phyloP scores from a whole-genome alignment of 805 yeast species.

The Metschnikowia proteae region DNA sequence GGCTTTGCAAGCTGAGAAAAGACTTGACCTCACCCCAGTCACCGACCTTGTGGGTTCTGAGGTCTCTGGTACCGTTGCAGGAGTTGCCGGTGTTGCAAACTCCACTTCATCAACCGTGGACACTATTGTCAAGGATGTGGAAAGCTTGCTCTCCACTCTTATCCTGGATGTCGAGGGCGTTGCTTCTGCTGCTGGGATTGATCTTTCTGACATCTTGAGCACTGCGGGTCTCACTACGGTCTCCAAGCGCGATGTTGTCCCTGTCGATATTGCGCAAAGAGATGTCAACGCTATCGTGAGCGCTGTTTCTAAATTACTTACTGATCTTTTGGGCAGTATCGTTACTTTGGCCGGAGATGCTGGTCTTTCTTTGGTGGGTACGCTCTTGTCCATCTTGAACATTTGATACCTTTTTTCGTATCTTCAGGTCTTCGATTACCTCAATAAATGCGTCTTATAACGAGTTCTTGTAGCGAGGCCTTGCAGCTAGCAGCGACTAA shows the following conservation, averaged over 20 bases:
- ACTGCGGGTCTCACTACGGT: neutral
- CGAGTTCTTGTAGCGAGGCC: neutral
- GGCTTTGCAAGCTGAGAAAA: neutral
- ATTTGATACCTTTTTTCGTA: neutral
- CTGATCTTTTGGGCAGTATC: conserved; percentile 6
- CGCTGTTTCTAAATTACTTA: conserved; percentile 4
- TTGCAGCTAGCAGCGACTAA: neutral
- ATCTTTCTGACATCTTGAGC: conserved; percentile 3
- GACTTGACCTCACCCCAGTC: neutral
- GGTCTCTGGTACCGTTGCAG: neutral
- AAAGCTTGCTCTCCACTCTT: conserved; percentile 3
- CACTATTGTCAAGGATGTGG: conserved; percentile 3
- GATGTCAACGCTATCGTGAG: neutral
- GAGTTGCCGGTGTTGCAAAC: neutral
- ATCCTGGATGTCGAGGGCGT: conserved; percentile 8
- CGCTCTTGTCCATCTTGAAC: conserved; percentile 7
- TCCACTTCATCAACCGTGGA: neutral
- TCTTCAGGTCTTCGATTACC: neutral
- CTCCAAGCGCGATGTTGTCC: neutral
- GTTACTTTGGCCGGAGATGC: conserved; percentile 3
- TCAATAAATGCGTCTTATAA: neutral
- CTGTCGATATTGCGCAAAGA: neutral
- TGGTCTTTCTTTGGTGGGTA: conserved; percentile 6
- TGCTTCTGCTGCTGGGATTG: conserved; percentile 11
- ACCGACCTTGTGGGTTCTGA: neutral